Conservation (phyloP, 371 early-diverging fungal species). For the Mucor mucedo region DNA sequence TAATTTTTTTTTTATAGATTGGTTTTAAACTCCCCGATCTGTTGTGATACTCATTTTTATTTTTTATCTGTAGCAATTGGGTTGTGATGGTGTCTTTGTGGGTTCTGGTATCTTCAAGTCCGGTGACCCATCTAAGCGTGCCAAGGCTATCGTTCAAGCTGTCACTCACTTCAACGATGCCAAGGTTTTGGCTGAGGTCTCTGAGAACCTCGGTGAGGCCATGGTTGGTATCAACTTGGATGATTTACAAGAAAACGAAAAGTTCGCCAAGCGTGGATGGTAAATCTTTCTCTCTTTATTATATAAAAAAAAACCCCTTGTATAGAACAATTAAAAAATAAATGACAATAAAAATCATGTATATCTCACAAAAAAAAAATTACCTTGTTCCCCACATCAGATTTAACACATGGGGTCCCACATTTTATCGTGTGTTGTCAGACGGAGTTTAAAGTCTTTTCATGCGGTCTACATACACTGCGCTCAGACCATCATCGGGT, state of each 20-base stretch:
- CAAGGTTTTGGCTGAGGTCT: constrained; percentile 86
- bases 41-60: not conserved
- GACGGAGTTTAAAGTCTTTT: no score
- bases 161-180: constrained; percentile 95
- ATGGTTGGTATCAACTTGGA: constrained; percentile 96
- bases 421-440: no score
- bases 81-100: constrained; percentile 97
- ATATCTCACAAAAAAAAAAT: no score
- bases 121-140: constrained; percentile 95
- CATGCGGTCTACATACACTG: no score
- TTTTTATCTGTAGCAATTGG: constrained; percentile 69
- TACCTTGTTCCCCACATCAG: no score
- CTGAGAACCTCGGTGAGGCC: constrained; percentile 93
- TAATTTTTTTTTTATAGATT: constrained; percentile 27
- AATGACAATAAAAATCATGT: not conserved
- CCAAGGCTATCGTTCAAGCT: constrained; percentile 93
- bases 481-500: no score
- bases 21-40: constrained; percentile 1
- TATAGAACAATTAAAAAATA: constrained; percentile 5
- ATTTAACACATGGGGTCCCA: no score
- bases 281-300: constrained; percentile 37
- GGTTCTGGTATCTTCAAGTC: constrained; percentile 92
- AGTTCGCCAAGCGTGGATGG: constrained; percentile 78
- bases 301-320: not conserved
- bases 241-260: constrained; percentile 69